A percentile compares a stretch with the other conserved stretches of the same genome.
These are phyloP conservation scores for Trichoderma polysporum DNA, from an alignment of 2,329 filamentous ascomycete species.

Conservation along the genomic window DNA sequence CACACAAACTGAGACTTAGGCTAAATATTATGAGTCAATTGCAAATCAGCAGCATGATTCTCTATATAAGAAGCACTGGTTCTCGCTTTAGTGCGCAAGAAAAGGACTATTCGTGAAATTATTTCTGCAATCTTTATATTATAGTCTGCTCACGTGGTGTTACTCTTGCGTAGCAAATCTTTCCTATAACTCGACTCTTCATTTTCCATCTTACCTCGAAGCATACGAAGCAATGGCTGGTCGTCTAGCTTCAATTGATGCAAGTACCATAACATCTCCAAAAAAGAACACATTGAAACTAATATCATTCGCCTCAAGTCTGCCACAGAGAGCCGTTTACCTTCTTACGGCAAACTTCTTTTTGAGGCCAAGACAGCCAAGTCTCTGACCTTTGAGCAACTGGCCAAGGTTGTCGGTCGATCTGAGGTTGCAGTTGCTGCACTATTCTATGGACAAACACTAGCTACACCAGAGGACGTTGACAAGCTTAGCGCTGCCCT, in stretches of 20 bases:
- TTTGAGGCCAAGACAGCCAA: constrained; percentile 2
- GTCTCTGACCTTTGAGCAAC: not conserved
- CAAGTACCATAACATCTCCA: not conserved
- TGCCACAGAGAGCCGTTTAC: not conserved
- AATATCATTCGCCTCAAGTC: not conserved
- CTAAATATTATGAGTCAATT: not conserved
- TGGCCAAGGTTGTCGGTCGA: not conserved
- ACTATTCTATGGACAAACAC: not conserved
- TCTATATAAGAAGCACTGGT: not conserved
- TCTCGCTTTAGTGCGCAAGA: too few relatives aligned
- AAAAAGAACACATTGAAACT: not conserved
- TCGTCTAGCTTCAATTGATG: not conserved
- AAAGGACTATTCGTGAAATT: not conserved
- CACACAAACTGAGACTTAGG: not conserved
- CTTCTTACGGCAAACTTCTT: not conserved
- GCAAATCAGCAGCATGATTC: not conserved
- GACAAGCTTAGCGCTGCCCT: not conserved
- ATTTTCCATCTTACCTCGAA: not conserved
- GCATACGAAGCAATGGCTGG: not conserved
- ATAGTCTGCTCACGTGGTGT: not conserved
- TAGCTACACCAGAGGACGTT: not conserved
- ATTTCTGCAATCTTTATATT: not conserved
- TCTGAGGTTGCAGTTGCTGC: not conserved
- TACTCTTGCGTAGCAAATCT: not conserved
- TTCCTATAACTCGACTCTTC: not conserved